Evolutionary conservation across 306 rosid genomes (phyloP), one percentile per base, ranked within the genome.

Genomic region (Gastrolobium villosum): DNA sequence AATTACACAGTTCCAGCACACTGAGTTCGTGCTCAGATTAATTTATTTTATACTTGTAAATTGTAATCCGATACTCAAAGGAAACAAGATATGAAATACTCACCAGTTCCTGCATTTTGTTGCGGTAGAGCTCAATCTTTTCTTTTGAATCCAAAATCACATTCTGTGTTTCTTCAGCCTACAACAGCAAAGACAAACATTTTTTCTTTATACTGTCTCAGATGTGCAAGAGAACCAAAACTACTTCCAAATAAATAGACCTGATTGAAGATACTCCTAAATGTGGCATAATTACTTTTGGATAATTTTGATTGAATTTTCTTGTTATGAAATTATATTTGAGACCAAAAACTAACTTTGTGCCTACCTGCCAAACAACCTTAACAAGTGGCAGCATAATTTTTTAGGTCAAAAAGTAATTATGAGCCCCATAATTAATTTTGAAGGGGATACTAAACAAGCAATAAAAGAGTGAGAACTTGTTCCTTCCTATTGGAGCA

Each of bases 21-120:
- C 67, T 37, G 36, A 11, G 36, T 10, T 30, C 7, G 40, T 41
- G 26, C 35, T 46, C 35, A 5, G 8, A 75, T 48, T 46, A 61
- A n/a, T 7, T 69, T 31, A 52, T 39, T 49, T 40, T 48, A 32
- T 75, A 60, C 72, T 67, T 75, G 61, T 34, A 49, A 60, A 65
- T 67, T 75, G 61, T 34, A 49, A 40, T 48, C 10, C 32, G n/a
- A 41, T 62, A 40, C 60, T 10, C 59, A 4, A 50, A 39, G 15
- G 40, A 79, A 65, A 73, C 20, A 57, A 49, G 64, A 79, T 32
- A 79, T 41, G 85, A 83, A 82, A 43, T 83, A 92, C 98, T 85
- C 75, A 92, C 99, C 72, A 94, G 90, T 78, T 94, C 97, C 86
- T 94, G 99, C 99, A 94, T 94, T 83, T 87, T 94, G 80, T 92